A percentile compares a stretch with the other conserved stretches of the same genome.
Conservation (phyloP, 2,329 filamentous ascomycete species). For the Rachicladosporium sp. region DNA sequence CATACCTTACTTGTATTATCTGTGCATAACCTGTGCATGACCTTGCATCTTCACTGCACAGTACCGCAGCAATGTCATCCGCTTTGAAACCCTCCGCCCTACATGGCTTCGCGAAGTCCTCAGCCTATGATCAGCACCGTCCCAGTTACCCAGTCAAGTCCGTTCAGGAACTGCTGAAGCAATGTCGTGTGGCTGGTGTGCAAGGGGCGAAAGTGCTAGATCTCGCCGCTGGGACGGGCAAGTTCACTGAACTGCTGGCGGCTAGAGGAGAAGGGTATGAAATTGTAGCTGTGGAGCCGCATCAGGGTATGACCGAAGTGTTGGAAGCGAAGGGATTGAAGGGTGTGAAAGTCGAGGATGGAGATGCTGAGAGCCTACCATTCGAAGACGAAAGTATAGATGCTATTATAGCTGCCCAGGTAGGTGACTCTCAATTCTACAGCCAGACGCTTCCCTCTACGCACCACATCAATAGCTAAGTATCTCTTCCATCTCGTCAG, state of each 20-base stretch:
- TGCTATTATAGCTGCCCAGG: conserved; percentile 56
- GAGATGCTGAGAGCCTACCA: conserved; percentile 46
- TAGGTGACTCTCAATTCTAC: conserved; percentile 25
- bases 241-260: conserved; percentile 54
- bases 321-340: conserved; percentile 46
- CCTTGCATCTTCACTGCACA: no score
- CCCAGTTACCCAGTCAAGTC: conserved; percentile 52
- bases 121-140: conserved; percentile 54
- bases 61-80: background rate
- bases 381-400: conserved; percentile 48
- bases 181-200: conserved; percentile 39
- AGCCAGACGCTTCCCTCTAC: background rate
- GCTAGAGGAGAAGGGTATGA: conserved; percentile 46
- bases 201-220: conserved; percentile 45
- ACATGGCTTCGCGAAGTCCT: conserved; percentile 51
- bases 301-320: conserved; percentile 52
- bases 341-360: conserved; percentile 44
- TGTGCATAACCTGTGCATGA: no score
- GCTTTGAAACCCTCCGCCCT: conserved; percentile 17
- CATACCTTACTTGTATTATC: background rate
- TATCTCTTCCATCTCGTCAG: conserved; percentile 10
- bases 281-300: conserved; percentile 52
- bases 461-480: conserved; percentile 1
- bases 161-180: conserved; percentile 45
- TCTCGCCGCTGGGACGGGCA: conserved; percentile 57